Base-by-base conservation (phyloP, 139 green algal species). In the Auxenochlorella protothecoides region DNA sequence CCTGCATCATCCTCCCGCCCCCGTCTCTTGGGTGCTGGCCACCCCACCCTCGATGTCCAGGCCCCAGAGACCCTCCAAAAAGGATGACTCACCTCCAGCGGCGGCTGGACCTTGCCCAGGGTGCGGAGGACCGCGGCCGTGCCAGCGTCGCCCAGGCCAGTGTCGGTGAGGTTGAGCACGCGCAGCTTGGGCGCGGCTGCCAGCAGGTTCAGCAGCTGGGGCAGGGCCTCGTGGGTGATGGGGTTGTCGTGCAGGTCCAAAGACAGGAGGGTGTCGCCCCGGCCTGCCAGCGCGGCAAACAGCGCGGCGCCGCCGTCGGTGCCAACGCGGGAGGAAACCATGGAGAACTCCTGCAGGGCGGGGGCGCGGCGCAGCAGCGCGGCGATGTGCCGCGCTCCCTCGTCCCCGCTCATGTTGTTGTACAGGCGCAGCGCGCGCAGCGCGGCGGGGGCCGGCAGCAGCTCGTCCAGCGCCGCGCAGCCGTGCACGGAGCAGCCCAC, bases 331-430 rank as follows among this genome's bases (percentile, higher is more conserved):
- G 84, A 92, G 66, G 88, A 97, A 3, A 84, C 77, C 77, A 82
- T 82, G 8, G 67, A 76, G 65, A 98, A 93, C 81, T 96, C 87
- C 77, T 88, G 76, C 78, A 98, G 87, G 11, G 68, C n/a, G 2
- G 87, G 84, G 12, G 86, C 78, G 9, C 87, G 75, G 6, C 75
- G 27, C 68, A 98, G 77, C 53, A 97, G 70, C 5, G 72, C 71
- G 2, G 78, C 83, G 52, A 88, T 87, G 53, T 76, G 69, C 4
- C 62, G 67, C 10, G 83, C 83, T 2, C 83, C 83, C 68, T 90
- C 85, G 70, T 95, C 82, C 27, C 84, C 90, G 61, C 73, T 93
- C 92, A 97, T 98, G 86, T 98, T 98, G 87, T 98, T 98, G 85
- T 87, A 91, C 15, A 98, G 82, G 74, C 94, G 88, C 63, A 98